phyloP scores from a whole-genome alignment of 352 stramenopile genomes.

The Hyaloperonospora arabidopsidis region DNA sequence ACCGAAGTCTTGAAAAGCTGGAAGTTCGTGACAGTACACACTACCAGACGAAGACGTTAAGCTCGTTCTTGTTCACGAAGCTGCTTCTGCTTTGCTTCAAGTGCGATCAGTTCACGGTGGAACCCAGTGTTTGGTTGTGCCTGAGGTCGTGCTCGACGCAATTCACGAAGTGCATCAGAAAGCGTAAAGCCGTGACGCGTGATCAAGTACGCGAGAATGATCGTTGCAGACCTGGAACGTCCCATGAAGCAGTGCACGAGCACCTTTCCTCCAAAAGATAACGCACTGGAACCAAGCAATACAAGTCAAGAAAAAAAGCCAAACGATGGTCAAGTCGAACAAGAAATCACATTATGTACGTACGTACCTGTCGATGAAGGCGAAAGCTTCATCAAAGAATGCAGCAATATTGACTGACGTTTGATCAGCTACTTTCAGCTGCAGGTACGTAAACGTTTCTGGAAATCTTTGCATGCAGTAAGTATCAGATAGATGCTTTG shows the following conservation, averaged over 20 bases:
- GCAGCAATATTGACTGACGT: conserved; percentile 30
- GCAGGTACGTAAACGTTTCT: conserved; percentile 44
- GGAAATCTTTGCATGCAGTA: conserved; percentile 30
- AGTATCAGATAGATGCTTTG: neutral
- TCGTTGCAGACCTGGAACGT: conserved; percentile 52
- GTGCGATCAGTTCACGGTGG: conserved; percentile 34
- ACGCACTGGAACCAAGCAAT: conserved; percentile 20
- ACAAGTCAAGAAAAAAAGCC: neutral
- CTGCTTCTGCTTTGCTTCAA: conserved; percentile 31
- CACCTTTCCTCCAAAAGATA: conserved; percentile 37
- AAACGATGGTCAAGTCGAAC: neutral
- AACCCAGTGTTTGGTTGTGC: conserved; percentile 65
- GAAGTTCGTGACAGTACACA: too few relatives aligned
- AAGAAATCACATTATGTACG: neutral
- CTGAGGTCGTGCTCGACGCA: conserved; percentile 46
- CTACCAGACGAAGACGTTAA: neutral
- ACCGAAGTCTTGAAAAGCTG: too few relatives aligned
- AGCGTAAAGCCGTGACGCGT: conserved; percentile 29
- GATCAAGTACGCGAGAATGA: conserved; percentile 66
- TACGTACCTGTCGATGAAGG: conserved; percentile 55
- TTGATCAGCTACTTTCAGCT: conserved; percentile 44
- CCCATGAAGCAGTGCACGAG: conserved; percentile 77
- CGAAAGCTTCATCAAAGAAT: conserved; percentile 39
- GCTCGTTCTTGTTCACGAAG: conserved; percentile 4
- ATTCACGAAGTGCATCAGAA: conserved; percentile 29